Evolutionary conservation across 805 yeast species (phyloP).

Genomic region (Candida piceae): DNA sequence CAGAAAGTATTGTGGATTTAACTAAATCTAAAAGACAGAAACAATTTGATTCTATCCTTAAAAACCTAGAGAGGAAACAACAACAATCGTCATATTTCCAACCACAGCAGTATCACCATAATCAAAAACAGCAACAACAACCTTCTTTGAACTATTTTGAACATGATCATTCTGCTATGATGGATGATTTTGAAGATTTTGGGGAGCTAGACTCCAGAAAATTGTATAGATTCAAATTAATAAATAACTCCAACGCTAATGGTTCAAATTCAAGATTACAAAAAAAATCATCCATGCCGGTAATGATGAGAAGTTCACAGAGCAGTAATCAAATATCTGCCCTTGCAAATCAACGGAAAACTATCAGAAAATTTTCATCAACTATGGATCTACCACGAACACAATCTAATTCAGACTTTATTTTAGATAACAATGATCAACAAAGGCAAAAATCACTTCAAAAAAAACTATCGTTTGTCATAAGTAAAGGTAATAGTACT

Average conservation of each 20-base stretch:
- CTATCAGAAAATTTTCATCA: slow-evolving; percentile 26
- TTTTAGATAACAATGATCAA: background rate
- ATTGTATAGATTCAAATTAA: slow-evolving; percentile 16
- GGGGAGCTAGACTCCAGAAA: slow-evolving; percentile 20
- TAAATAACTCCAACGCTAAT: slow-evolving; percentile 5
- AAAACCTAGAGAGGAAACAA: background rate
- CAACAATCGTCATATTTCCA: background rate
- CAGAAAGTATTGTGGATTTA: slow-evolving; percentile 15
- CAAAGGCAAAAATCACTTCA: background rate
- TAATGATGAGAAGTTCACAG: slow-evolving; percentile 9
- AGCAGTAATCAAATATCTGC: slow-evolving; percentile 6
- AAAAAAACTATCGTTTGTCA: background rate
- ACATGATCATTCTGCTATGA: slow-evolving; percentile 18
- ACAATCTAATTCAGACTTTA: slow-evolving; percentile 5
- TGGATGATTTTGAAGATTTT: slow-evolving; percentile 25
- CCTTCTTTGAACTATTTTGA: slow-evolving; percentile 12
- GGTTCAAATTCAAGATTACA: slow-evolving; percentile 4
- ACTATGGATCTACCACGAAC: slow-evolving; percentile 23
- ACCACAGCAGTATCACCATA: background rate
- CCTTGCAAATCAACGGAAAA: slow-evolving; percentile 15
- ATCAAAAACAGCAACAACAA: background rate
- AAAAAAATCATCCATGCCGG: slow-evolving; percentile 25
- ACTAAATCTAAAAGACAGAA: slow-evolving; percentile 5
- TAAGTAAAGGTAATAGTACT: background rate
- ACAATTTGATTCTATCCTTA: slow-evolving; percentile 7